Evolutionary conservation across 202 grass and related monocot species (phyloP).

Genomic region (Zizania palustris): DNA sequence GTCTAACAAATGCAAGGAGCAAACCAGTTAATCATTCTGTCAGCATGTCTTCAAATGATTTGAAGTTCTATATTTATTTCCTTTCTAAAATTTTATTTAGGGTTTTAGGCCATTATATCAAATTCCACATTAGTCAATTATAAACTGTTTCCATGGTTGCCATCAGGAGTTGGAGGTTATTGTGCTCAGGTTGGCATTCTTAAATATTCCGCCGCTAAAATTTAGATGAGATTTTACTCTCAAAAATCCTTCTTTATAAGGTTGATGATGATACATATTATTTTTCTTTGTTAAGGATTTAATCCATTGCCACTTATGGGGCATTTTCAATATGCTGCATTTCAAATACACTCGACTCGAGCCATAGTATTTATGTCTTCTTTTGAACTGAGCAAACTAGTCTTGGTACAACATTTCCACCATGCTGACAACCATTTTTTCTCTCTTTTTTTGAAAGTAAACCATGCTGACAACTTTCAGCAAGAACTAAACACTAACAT

Average conservation of each 20-base stretch:
- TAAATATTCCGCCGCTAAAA: background rate
- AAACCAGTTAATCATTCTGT: constrained; percentile 26
- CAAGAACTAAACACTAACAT: constrained; percentile 18
- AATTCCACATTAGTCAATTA: background rate
- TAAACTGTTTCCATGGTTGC: constrained; percentile 6
- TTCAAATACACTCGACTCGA: background rate
- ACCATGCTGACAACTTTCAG: background rate
- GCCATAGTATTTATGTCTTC: background rate
- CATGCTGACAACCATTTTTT: background rate
- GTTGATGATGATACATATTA: background rate
- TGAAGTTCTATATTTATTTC: background rate
- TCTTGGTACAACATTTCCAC: background rate
- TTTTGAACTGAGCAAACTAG: background rate
- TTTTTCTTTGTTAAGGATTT: background rate
- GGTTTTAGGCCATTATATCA: background rate
- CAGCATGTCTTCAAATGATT: background rate
- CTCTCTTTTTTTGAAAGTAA: too few relatives aligned
- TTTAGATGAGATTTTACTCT: background rate
- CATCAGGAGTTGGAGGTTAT: background rate
- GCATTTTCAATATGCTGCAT: background rate
- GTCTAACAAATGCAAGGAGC: background rate
- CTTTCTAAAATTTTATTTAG: background rate
- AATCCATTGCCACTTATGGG: background rate
- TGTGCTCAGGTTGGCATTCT: background rate
- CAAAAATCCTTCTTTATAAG: constrained; percentile 1